phyloP scores from a whole-genome alignment of 768 basidiomycete genomes.

The Kwoniella botswanensis region DNA sequence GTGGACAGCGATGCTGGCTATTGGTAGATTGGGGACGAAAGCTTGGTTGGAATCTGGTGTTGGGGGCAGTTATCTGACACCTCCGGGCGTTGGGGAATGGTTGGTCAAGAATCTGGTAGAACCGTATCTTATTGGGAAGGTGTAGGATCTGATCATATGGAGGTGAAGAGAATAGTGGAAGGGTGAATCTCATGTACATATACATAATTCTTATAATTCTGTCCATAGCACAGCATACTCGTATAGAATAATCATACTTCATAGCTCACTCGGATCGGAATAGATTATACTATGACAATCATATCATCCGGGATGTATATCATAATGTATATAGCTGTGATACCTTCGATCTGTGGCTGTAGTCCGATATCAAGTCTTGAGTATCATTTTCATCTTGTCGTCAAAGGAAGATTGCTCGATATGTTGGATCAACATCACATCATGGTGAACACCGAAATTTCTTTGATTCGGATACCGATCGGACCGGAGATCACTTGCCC shows the following conservation, averaged over 20 bases:
- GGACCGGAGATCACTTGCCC: background rate
- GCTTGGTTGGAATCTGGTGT: slow-evolving; percentile 50
- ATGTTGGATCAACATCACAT: background rate
- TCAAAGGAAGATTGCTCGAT: too few relatives aligned
- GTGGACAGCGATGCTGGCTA: slow-evolving; percentile 37
- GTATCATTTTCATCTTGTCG: too few relatives aligned
- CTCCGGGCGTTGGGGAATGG: slow-evolving; percentile 11
- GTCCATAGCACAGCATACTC: background rate
- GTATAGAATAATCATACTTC: background rate
- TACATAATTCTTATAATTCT: background rate
- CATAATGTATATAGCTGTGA: background rate
- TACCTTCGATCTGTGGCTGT: too few relatives aligned
- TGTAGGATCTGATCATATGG: background rate
- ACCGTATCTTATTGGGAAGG: slow-evolving; percentile 8
- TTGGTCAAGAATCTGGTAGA: slow-evolving; percentile 9
- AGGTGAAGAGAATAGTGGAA: too few relatives aligned
- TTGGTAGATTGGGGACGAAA: slow-evolving; percentile 25
- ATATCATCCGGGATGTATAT: background rate
- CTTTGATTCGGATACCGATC: background rate
- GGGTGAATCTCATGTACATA: background rate
- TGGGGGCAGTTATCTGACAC: slow-evolving; percentile 41
- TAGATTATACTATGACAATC: background rate
- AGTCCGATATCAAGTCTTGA: too few relatives aligned
- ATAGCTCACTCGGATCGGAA: background rate
- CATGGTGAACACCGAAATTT: background rate